A percentile compares a stretch with the other conserved stretches of the same genome.
Evolutionary conservation across 2,329 filamentous ascomycete species (phyloP).

Genomic region (Colletotrichum nymphaeae): DNA sequence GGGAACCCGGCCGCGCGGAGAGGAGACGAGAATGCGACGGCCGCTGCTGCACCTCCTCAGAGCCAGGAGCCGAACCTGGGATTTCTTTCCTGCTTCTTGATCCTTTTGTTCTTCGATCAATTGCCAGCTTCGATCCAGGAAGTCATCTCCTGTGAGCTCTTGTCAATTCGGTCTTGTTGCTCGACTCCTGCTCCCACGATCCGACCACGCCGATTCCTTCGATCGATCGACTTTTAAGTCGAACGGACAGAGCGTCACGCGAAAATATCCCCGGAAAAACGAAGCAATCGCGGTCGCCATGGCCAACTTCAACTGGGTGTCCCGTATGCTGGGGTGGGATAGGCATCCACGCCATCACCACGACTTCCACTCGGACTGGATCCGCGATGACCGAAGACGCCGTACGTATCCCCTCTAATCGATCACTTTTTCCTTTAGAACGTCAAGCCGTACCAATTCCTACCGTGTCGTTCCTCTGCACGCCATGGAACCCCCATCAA

Average conservation of each 20-base stretch:
- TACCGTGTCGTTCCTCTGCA: not conserved
- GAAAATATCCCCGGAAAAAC: not conserved
- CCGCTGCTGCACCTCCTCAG: not conserved
- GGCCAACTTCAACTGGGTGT: conserved; percentile 44
- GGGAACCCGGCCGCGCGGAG: not conserved
- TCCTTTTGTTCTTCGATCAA: not conserved
- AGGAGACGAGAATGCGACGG: not conserved
- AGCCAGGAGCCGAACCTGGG: not conserved
- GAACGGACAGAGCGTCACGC: not conserved
- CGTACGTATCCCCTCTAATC: conserved; percentile 45
- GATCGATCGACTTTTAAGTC: not conserved
- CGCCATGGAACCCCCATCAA: not conserved
- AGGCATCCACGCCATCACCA: conserved; percentile 45
- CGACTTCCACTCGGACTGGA: conserved; percentile 45
- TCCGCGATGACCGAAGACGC: conserved; percentile 57
- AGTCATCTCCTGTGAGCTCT: not conserved
- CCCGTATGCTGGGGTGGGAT: conserved; percentile 49
- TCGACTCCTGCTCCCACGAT: not conserved
- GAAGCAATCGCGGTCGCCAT: conserved; percentile 31
- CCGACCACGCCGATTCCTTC: not conserved
- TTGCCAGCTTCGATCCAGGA: not conserved
- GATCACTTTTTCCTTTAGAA: no score
- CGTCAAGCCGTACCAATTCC: no score
- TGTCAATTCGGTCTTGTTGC: not conserved
- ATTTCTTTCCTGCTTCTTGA: not conserved